Base-by-base conservation (phyloP, 2,329 filamentous ascomycete genomes). In the Fusarium mangiferae region DNA sequence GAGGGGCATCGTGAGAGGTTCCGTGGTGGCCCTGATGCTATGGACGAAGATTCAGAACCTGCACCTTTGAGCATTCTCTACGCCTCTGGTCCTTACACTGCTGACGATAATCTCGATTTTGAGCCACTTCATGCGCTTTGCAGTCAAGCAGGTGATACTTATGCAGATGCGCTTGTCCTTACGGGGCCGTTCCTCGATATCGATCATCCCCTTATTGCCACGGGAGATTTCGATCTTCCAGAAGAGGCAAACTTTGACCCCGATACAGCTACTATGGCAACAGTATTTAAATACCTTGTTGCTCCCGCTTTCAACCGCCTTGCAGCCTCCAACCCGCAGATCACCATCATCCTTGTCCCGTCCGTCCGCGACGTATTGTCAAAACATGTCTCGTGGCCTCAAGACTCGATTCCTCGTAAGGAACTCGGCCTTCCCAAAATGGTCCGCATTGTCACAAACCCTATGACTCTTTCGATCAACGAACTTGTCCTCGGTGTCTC, bases 81-180 rank as follows among this genome's bases (percentile, higher is more conserved):
- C 66, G 94, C 93, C 4, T 90, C 94, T 1, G 96, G 96, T 0
- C 96, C 96, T 0, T 99, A 97, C 82, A 98, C 95, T 1, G 91
- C 95, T 6, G 95, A 98, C 76, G 93, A 96, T 78, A 97, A 97
- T 79, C 90, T 99, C 51, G 93, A 95, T 74, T 99, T 95, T 80
- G 93, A 97, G 78, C 93, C 96, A 13, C 85, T 99, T 4, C 91
- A 95, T 78, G 90, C 93, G 36, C 87, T 99, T 22, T 96, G 96
- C 80, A 88, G 89, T 75, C 91, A 92, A 77, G 95, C 95, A 14
- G 91, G 90, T 22, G 90, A 94, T 73, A 89, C 88, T 28, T 91
- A 90, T 73, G 93, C 92, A 17, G 96, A 99, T 80, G 90, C 90
- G 7, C 84, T 99, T 35, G 88, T 98, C 48, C 87, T 99, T 14